These are phyloP conservation scores for Neofusicoccum ribis DNA, from an alignment of 2,329 filamentous ascomycete species.

Conservation along the genomic window DNA sequence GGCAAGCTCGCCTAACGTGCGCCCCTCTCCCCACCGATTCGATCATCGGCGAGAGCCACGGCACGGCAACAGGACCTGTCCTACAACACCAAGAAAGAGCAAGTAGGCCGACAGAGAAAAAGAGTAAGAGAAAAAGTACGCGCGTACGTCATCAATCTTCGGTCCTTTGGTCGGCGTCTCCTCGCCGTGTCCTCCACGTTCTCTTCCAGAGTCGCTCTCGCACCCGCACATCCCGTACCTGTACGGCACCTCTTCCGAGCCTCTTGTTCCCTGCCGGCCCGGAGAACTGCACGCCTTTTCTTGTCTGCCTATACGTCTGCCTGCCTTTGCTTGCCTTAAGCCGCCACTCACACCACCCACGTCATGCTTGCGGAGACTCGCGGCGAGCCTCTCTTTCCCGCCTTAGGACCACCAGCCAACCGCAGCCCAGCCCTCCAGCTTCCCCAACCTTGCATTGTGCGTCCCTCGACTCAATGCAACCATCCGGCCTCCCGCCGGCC, in stretches of 20 bases:
- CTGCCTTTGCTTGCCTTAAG: neutral
- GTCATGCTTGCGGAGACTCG: neutral
- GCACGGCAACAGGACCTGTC: neutral
- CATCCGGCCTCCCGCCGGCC: too few relatives aligned
- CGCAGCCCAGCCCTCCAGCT: too few relatives aligned
- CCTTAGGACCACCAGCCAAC: neutral
- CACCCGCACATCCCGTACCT: too few relatives aligned
- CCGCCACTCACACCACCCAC: neutral
- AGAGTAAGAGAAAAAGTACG: neutral
- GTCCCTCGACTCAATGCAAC: too few relatives aligned
- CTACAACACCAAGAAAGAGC: neutral
- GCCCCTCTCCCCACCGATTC: neutral
- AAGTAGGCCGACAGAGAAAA: neutral
- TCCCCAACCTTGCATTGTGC: too few relatives aligned
- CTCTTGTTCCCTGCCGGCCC: neutral
- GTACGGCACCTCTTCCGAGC: neutral
- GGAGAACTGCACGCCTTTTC: neutral
- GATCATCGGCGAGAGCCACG: neutral
- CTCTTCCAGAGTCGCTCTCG: neutral
- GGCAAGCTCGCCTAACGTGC: neutral
- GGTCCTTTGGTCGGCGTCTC: neutral
- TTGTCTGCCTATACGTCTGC: neutral
- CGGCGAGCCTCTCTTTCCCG: neutral
- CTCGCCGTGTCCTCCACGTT: neutral
- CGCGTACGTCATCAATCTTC: constrained; percentile 3